Percentiles rank a stretch among this genome's conserved stretches.
Conservation (phyloP, 1,284 basidiomycete genomes). For the Flammula alnicola region DNA sequence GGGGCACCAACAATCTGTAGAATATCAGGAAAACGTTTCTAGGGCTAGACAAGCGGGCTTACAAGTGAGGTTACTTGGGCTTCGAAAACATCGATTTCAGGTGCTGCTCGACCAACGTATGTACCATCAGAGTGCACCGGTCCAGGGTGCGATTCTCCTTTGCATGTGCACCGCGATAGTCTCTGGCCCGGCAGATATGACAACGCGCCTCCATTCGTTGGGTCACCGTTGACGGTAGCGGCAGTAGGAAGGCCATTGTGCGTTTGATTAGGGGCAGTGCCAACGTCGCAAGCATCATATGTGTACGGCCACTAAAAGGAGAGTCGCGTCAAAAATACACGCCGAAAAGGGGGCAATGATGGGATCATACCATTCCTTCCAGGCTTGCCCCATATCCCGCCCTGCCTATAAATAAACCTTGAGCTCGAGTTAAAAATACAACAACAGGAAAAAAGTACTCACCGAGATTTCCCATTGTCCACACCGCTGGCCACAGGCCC, state of each 20-base stretch:
- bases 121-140: slow-evolving; percentile 64
- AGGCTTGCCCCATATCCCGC: slow-evolving; percentile 55
- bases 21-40: slow-evolving; percentile 27
- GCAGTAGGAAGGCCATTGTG: slow-evolving; percentile 43
- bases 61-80: slow-evolving; percentile 46
- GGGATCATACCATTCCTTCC: slow-evolving; percentile 48
- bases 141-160: slow-evolving; percentile 77
- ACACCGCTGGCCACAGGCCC: slow-evolving; percentile 75
- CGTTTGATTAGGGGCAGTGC: slow-evolving; percentile 68
- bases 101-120: slow-evolving; percentile 76
- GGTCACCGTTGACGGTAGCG: slow-evolving; percentile 54
- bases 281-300: slow-evolving; percentile 78
- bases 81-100: slow-evolving; percentile 84
- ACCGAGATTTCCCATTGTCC: slow-evolving; percentile 72
- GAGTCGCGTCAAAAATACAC: slow-evolving; percentile 7
- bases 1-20: slow-evolving; percentile 40
- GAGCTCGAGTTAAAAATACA: slow-evolving; percentile 28
- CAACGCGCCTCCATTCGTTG: slow-evolving; percentile 38
- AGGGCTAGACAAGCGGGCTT: slow-evolving; percentile 8
- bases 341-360: not conserved
- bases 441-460: slow-evolving; percentile 10
- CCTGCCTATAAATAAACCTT: slow-evolving; percentile 45
- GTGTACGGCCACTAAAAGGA: slow-evolving; percentile 71
- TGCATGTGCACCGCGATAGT: slow-evolving; percentile 82
- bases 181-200: slow-evolving; percentile 82